Base-by-base conservation (phyloP, 139 green algal genomes). In the Volvox africanus region DNA sequence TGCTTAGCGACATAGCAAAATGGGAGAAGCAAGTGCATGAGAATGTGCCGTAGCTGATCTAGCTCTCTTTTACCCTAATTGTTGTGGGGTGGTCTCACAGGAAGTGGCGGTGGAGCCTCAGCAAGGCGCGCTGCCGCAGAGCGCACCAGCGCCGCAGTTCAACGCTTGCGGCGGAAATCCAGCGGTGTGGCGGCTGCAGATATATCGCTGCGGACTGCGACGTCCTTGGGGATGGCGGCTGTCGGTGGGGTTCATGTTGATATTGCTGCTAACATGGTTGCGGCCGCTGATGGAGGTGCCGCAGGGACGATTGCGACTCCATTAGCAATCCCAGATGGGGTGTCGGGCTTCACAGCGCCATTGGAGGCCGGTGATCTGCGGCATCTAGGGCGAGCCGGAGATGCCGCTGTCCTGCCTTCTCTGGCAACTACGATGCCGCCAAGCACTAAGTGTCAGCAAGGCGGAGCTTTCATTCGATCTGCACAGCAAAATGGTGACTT, bases 111-210 rank as follows among this genome's bases (percentile, higher is more conserved):
- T 19, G n/a, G 44, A 28, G 26, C 83, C 26, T 55, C 36, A 12
- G 84, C 84, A 9, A 69, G 85, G 17, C 85, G 85, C 28, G 85
- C 85, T 0, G 85, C 85, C 0, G 85, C 85, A 26, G 85, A 71
- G 85, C 36, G 85, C 17, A 89, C 85, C 16, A 73, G 1, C n/a
- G 85, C 85, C 1, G 85, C 85, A 13, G 71, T 89, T 37, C 85
- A 89, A 37, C 85, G 85, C 14, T 26, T 89, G 69, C 85, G 85
- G 5, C 85, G 85, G 16, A 89, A 89, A 71, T 89, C 85, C 24
- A 82, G 26, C 28, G 85, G 68, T 1, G 67, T 33, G 37, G 17
- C 36, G 22, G 35, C 36, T 28, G 30, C 75, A 18, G 75, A 81
- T 19, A 2, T 5, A 35, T 24, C 33, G 30, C 75, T 81, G 32